Percentiles rank a stretch among this genome's conserved stretches.
phyloP scores from a whole-genome alignment of 768 basidiomycete species.

The Boletus coccyginus region DNA sequence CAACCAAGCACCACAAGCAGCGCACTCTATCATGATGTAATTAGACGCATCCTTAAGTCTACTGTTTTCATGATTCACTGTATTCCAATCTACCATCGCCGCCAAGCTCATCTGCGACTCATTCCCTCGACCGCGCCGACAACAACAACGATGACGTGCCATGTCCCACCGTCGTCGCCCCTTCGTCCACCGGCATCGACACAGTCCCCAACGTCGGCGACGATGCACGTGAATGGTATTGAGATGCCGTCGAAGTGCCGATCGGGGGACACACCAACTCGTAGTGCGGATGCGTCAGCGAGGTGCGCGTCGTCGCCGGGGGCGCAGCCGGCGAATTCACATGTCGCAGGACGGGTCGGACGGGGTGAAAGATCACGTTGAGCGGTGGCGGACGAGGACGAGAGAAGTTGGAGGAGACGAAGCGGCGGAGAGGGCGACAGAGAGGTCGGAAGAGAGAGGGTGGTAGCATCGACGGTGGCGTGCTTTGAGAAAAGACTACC shows the following conservation, averaged over 20 bases:
- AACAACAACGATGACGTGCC: slow-evolving; percentile 39
- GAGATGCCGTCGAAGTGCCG: slow-evolving; percentile 33
- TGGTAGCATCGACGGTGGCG: slow-evolving; percentile 19
- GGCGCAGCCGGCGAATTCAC: slow-evolving; percentile 19
- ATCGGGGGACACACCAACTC: slow-evolving; percentile 21
- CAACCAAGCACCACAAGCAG: no score
- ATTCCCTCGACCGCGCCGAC: slow-evolving; percentile 59
- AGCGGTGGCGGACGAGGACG: slow-evolving; percentile 26
- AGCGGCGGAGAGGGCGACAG: slow-evolving; percentile 26
- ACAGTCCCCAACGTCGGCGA: slow-evolving; percentile 24
- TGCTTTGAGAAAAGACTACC: slow-evolving; percentile 11
- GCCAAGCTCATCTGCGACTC: slow-evolving; percentile 63
- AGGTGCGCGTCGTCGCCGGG: background rate
- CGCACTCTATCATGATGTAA: no score
- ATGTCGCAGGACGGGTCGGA: slow-evolving; percentile 19
- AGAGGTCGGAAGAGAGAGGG: slow-evolving; percentile 28
- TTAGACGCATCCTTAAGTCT: no score
- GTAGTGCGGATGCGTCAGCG: slow-evolving; percentile 5
- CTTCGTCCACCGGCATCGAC: slow-evolving; percentile 13
- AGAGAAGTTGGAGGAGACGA: slow-evolving; percentile 18
- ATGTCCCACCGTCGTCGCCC: slow-evolving; percentile 20
- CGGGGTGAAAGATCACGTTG: slow-evolving; percentile 1
- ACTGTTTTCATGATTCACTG: no score
- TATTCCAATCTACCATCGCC: slow-evolving; percentile 23
- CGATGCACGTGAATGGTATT: slow-evolving; percentile 32